These are phyloP conservation scores for Sporisorium exsertum DNA, from an alignment of 1,284 basidiomycete species.

Conservation along the genomic window DNA sequence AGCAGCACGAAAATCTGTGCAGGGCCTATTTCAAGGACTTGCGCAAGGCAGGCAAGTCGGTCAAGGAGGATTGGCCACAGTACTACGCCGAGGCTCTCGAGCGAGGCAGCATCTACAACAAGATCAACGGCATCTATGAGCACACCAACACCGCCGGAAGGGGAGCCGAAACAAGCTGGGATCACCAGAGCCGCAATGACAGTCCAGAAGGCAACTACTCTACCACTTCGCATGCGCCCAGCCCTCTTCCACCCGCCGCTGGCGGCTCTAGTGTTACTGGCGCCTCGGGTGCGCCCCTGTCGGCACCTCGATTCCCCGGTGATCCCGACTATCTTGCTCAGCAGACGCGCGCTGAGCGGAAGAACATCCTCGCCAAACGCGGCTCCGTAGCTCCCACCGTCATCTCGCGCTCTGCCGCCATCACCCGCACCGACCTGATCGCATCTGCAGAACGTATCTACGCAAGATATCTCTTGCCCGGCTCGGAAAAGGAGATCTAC, in stretches of 20 bases:
- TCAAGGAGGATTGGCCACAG: constrained; percentile 96
- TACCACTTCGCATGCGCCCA: constrained; percentile 30
- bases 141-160: constrained; percentile 25
- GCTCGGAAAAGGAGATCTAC: constrained; percentile 85
- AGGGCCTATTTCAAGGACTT: constrained; percentile 98
- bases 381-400: constrained; percentile 62
- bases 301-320: constrained; percentile 61
- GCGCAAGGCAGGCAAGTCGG: constrained; percentile 87
- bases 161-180: constrained; percentile 36
- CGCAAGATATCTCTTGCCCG: constrained; percentile 83
- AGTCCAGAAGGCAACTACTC: constrained; percentile 45
- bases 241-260: constrained; percentile 18
- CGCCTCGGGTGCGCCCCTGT: constrained; percentile 13
- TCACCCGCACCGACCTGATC: constrained; percentile 87
- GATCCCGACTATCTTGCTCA: constrained; percentile 62
- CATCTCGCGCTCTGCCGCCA: constrained; percentile 88
- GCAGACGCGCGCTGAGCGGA: constrained; percentile 51
- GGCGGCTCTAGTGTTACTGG: constrained; percentile 4
- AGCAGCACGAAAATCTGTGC: constrained; percentile 98
- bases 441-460: constrained; percentile 95
- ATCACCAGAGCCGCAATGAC: constrained; percentile 40
- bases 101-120: constrained; percentile 88
- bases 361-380: constrained; percentile 59
- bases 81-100: constrained; percentile 79
- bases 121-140: constrained; percentile 79